phyloP scores from a whole-genome alignment of 192 early-diverging fungal genomes.

The Coemansia furcata region DNA sequence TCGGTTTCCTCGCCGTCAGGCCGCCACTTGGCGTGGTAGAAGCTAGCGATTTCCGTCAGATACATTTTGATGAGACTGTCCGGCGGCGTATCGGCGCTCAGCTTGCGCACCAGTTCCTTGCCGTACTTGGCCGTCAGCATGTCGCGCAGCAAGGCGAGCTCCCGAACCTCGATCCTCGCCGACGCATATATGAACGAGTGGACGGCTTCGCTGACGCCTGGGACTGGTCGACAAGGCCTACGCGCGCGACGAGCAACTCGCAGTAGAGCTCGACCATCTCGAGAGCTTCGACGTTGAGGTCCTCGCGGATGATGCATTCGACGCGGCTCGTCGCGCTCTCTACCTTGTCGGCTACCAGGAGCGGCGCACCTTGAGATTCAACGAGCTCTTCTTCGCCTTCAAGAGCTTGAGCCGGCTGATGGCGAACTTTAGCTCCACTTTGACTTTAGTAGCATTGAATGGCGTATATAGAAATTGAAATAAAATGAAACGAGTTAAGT shows the following conservation, averaged over 20 bases:
- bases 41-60: slow-evolving; percentile 82
- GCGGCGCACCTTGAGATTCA: slow-evolving; percentile 67
- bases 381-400: slow-evolving; percentile 80
- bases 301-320: slow-evolving; percentile 93
- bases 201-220: slow-evolving; percentile 81
- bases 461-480: background rate
- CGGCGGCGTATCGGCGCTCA: slow-evolving; percentile 77
- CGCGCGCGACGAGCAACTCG: slow-evolving; percentile 83
- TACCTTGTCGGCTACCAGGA: slow-evolving; percentile 80
- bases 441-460: slow-evolving; percentile 51
- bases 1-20: slow-evolving; percentile 50
- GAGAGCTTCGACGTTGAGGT: slow-evolving; percentile 88
- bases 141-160: slow-evolving; percentile 73
- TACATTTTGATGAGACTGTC: slow-evolving; percentile 78
- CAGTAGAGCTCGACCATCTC: slow-evolving; percentile 92
- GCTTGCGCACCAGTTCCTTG: slow-evolving; percentile 80
- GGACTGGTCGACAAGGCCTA: slow-evolving; percentile 82
- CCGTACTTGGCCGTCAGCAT: slow-evolving; percentile 82
- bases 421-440: slow-evolving; percentile 88
- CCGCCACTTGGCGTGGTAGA: slow-evolving; percentile 74
- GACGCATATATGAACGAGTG: slow-evolving; percentile 92
- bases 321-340: slow-evolving; percentile 86
- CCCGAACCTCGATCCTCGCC: slow-evolving; percentile 79
- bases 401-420: slow-evolving; percentile 84
- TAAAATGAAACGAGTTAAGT: background rate